A percentile compares a stretch with the other conserved stretches of the same genome.
Evolutionary conservation across 306 rosid species (phyloP).

Genomic region (Alnus glutinosa): DNA sequence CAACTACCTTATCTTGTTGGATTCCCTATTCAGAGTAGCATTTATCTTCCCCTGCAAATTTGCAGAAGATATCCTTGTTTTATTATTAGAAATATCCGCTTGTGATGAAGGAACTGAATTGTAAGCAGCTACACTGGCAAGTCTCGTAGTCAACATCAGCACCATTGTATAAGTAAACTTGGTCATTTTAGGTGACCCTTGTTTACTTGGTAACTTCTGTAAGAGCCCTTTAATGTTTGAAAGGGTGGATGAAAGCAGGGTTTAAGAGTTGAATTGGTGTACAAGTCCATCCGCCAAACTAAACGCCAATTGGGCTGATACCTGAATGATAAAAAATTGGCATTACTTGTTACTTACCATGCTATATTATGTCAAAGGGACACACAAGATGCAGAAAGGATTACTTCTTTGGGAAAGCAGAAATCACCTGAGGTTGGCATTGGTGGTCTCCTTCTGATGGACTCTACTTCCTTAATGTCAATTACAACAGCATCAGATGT

Average conservation of each 20-base stretch:
- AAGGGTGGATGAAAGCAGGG: background rate
- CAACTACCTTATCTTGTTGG: background rate
- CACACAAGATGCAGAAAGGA: constrained; percentile 3
- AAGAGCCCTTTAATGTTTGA: constrained; percentile 11
- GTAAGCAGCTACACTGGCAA: constrained; percentile 8
- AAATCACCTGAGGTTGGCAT: constrained; percentile 47
- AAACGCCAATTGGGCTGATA: constrained; percentile 46
- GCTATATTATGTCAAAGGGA: background rate
- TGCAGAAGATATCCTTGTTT: background rate
- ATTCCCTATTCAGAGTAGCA: background rate
- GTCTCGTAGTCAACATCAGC: constrained; percentile 5
- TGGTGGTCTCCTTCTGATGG: constrained; percentile 41
- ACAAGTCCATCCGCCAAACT: constrained; percentile 19
- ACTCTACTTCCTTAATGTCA: constrained; percentile 48
- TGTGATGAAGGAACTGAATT: constrained; percentile 8
- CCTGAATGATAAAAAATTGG: constrained; percentile 39
- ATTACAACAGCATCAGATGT: constrained; percentile 84
- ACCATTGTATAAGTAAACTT: constrained; percentile 3
- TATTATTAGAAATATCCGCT: background rate
- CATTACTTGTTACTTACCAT: constrained; percentile 13
- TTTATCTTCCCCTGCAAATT: background rate
- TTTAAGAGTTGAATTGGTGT: constrained; percentile 10
- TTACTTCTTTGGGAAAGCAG: background rate
- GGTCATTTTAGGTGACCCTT: background rate
- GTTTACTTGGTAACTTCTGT: constrained; percentile 10